These are phyloP conservation scores for Cyathus striatus DNA, from an alignment of 768 basidiomycete species.

Conservation along the genomic window DNA sequence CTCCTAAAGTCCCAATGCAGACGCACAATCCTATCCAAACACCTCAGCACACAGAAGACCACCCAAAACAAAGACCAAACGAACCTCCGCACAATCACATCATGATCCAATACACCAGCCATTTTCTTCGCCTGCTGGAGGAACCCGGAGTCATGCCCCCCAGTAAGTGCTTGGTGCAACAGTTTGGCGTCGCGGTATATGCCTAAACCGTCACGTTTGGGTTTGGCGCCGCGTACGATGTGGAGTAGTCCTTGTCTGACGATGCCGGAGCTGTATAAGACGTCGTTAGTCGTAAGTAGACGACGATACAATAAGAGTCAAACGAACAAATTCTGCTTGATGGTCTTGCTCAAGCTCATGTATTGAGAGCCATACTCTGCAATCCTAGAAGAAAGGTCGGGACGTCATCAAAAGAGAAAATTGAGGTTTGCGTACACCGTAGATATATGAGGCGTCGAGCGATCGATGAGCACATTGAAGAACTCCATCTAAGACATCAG, in stretches of 20 bases:
- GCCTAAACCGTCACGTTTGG: slow-evolving; percentile 39
- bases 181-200: slow-evolving; percentile 49
- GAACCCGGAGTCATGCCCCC: no score
- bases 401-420: no score
- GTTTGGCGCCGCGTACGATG: slow-evolving; percentile 39
- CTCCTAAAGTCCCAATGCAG: slow-evolving; percentile 46
- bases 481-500: slow-evolving; percentile 30
- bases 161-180: no score
- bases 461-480: slow-evolving; percentile 43
- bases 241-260: slow-evolving; percentile 39
- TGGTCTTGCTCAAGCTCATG: slow-evolving; percentile 28
- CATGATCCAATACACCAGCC: slow-evolving; percentile 48
- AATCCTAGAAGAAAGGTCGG: no score
- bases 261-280: slow-evolving; percentile 31
- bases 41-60: neutral
- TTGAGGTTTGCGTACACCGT: slow-evolving; percentile 30
- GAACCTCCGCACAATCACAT: slow-evolving; percentile 32
- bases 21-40: slow-evolving; percentile 34
- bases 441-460: slow-evolving; percentile 42
- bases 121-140: slow-evolving; percentile 47
- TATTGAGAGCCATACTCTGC: no score
- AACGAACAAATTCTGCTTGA: slow-evolving; percentile 34
- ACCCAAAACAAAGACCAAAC: slow-evolving; percentile 1
- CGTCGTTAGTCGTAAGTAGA: no score
- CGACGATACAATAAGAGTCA: no score